Evolutionary conservation across 257 asterid genomes (phyloP).

Genomic region (Salvia hispanica): DNA sequence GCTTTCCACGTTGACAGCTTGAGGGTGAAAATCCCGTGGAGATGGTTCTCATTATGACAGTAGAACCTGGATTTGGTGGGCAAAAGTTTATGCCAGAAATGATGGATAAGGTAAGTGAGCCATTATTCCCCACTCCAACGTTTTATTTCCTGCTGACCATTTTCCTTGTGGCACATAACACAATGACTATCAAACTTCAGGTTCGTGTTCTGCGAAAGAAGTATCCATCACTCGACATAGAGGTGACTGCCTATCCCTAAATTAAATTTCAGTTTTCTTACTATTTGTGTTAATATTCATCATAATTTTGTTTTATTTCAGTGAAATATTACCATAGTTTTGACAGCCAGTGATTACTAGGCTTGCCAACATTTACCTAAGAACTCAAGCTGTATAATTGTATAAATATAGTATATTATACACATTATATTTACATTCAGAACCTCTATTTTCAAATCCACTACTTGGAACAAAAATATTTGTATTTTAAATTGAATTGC

Average conservation of each 20-base stretch:
- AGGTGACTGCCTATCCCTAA: neutral
- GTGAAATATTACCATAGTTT: neutral
- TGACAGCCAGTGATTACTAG: neutral
- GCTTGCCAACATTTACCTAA: neutral
- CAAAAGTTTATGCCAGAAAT: conserved; percentile 93
- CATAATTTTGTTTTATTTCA: neutral
- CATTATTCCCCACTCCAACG: neutral
- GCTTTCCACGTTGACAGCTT: conserved; percentile 41
- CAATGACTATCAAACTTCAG: conserved; percentile 5
- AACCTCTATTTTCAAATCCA: too few relatives aligned
- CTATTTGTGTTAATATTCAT: neutral
- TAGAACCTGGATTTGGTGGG: conserved; percentile 98
- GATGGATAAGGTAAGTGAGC: conserved; percentile 76
- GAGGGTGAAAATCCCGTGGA: conserved; percentile 69
- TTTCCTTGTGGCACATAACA: neutral
- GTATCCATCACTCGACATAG: conserved; percentile 23
- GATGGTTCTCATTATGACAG: conserved; percentile 96
- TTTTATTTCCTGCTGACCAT: neutral
- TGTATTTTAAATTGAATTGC: too few relatives aligned
- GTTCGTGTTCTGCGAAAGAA: conserved; percentile 20
- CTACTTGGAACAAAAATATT: too few relatives aligned
- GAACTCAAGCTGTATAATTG: neutral
- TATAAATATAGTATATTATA: too few relatives aligned
- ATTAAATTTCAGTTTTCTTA: neutral
- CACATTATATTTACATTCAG: too few relatives aligned